These are phyloP conservation scores for Striga hermonthica DNA, from an alignment of 305 asterid genomes.

Conservation along the genomic window DNA sequence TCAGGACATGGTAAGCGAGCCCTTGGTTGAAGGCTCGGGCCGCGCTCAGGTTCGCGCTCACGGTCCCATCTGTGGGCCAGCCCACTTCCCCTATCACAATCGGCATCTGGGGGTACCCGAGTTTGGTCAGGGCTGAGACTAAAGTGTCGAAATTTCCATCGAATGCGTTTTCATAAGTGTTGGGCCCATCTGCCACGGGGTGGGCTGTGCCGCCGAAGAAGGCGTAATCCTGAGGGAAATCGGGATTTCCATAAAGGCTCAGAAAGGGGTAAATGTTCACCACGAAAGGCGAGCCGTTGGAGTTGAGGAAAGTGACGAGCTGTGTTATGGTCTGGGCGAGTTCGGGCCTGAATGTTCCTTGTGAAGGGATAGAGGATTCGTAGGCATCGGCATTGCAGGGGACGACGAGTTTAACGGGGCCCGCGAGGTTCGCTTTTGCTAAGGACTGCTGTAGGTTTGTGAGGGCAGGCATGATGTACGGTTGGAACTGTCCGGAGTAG, in stretches of 20 bases:
- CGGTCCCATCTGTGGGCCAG: constrained; percentile 86
- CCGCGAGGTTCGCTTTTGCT: constrained; percentile 66
- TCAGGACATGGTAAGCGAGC: constrained; percentile 53
- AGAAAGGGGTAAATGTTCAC: constrained; percentile 90
- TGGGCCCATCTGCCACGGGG: constrained; percentile 72
- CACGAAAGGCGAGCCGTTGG: constrained; percentile 81
- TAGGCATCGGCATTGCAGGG: constrained; percentile 99
- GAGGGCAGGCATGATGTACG: constrained; percentile 69
- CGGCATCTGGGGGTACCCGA: constrained; percentile 83
- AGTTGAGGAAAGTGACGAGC: constrained; percentile 71
- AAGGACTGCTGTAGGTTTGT: constrained; percentile 71
- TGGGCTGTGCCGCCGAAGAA: constrained; percentile 82
- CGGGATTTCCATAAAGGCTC: constrained; percentile 74
- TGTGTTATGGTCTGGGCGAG: constrained; percentile 70
- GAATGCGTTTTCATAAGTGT: constrained; percentile 72
- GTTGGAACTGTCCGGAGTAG: constrained; percentile 73
- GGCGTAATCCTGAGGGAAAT: constrained; percentile 93
- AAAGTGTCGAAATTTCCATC: constrained; percentile 91
- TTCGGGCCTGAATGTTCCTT: constrained; percentile 86
- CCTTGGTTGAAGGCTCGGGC: constrained; percentile 88
- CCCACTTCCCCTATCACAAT: constrained; percentile 86
- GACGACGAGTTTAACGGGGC: constrained; percentile 68
- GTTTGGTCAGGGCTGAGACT: constrained; percentile 62
- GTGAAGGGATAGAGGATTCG: constrained; percentile 79
- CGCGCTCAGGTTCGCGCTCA: constrained; percentile 73